Conservation (phyloP, 2,329 filamentous ascomycete genomes). For the Ophiostoma angusticollis region DNA sequence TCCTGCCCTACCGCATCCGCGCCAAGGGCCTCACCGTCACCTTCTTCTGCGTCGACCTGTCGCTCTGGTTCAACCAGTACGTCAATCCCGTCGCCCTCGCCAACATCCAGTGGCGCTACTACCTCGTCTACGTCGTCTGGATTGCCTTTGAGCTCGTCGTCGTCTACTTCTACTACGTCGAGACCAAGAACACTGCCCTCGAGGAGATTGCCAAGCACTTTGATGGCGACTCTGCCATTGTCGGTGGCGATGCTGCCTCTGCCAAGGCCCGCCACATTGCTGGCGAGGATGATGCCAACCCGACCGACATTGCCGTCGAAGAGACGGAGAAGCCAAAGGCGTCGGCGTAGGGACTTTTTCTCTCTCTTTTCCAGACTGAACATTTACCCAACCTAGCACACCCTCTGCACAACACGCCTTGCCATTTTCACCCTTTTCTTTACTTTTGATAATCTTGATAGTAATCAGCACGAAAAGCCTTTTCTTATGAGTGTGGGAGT, state of each 20-base stretch:
- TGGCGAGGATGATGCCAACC: slow-evolving; percentile 9
- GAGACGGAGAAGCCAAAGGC: too few relatives aligned
- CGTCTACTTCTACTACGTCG: slow-evolving; percentile 76
- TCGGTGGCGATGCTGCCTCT: slow-evolving; percentile 10
- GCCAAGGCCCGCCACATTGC: slow-evolving; percentile 11
- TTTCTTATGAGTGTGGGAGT: too few relatives aligned
- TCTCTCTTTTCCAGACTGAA: too few relatives aligned
- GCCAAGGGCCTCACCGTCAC: slow-evolving; percentile 30
- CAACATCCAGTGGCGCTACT: slow-evolving; percentile 28
- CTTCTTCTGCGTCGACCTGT: slow-evolving; percentile 29
- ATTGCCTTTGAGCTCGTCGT: slow-evolving; percentile 27
- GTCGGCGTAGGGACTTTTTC: too few relatives aligned
- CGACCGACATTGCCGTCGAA: too few relatives aligned
- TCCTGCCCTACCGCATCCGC: slow-evolving; percentile 18
- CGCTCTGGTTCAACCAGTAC: slow-evolving; percentile 24
- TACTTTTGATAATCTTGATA: too few relatives aligned
- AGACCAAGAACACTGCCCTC: slow-evolving; percentile 44
- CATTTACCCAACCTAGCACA: too few relatives aligned
- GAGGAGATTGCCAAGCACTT: slow-evolving; percentile 12
- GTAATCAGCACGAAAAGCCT: too few relatives aligned
- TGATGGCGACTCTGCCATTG: slow-evolving; percentile 10
- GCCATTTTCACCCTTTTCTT: too few relatives aligned
- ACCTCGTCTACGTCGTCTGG: slow-evolving; percentile 32
- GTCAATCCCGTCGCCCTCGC: slow-evolving; percentile 30
- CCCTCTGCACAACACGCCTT: too few relatives aligned